These are phyloP conservation scores for Coemansia sp. DNA, from an alignment of 192 early-diverging fungal species.

Conservation along the genomic window DNA sequence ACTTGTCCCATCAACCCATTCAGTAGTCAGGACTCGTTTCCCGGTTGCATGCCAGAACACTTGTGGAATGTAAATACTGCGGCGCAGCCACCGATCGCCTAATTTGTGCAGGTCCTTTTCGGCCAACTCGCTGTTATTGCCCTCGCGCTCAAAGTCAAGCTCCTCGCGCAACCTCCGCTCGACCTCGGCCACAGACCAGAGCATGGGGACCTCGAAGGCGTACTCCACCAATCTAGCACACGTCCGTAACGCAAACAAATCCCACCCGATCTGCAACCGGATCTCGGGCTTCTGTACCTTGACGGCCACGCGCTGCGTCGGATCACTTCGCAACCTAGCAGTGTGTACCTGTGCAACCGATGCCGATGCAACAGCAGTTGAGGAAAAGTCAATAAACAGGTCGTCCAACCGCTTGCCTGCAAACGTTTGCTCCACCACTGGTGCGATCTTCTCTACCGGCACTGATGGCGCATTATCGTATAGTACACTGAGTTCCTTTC, in stretches of 20 bases:
- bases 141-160: slow-evolving; percentile 89
- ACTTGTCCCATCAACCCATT: slow-evolving; percentile 86
- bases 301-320: slow-evolving; percentile 68
- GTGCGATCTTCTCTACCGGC: slow-evolving; percentile 60
- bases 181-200: slow-evolving; percentile 76
- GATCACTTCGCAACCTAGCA: slow-evolving; percentile 59
- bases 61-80: slow-evolving; percentile 72
- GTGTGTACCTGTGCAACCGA: slow-evolving; percentile 95
- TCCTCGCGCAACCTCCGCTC: slow-evolving; percentile 74
- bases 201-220: slow-evolving; percentile 80
- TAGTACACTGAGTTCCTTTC: slow-evolving; percentile 60
- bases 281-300: slow-evolving; percentile 96
- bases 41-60: slow-evolving; percentile 72
- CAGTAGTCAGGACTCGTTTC: slow-evolving; percentile 74
- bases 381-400: slow-evolving; percentile 72
- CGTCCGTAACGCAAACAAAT: slow-evolving; percentile 68
- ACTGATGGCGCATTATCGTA: slow-evolving; percentile 84
- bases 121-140: slow-evolving; percentile 71
- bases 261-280: slow-evolving; percentile 77
- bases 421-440: slow-evolving; percentile 71
- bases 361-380: slow-evolving; percentile 74
- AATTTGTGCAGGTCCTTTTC: slow-evolving; percentile 43
- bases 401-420: slow-evolving; percentile 55
- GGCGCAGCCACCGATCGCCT: slow-evolving; percentile 54
- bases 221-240: slow-evolving; percentile 67